phyloP scores from a whole-genome alignment of 805 yeast species.

The Myxozyma melibiosi region DNA sequence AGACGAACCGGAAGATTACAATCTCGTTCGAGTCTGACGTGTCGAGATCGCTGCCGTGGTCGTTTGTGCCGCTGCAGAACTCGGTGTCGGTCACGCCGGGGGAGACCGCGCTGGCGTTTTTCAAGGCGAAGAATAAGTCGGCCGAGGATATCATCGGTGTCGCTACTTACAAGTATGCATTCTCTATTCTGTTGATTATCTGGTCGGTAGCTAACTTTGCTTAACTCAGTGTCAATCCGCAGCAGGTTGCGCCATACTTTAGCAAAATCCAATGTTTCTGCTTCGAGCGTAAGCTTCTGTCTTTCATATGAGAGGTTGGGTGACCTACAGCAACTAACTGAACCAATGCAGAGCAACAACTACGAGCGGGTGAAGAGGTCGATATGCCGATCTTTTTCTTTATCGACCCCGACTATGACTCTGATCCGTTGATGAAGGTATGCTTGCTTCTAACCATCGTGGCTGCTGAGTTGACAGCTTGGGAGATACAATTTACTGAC shows the following conservation, averaged over 20 bases:
- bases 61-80: constrained; percentile 88
- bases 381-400: constrained; percentile 99
- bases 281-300: constrained; percentile 56
- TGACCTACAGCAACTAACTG: not conserved
- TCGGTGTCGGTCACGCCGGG: constrained; percentile 94
- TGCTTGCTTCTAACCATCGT: too few species aligned
- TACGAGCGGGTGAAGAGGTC: constrained; percentile 94
- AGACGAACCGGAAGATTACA: constrained; percentile 75
- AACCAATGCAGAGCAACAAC: constrained; percentile 73
- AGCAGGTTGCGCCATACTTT: constrained; percentile 93
- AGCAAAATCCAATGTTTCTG: constrained; percentile 98
- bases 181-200: not conserved
- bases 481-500: too few species aligned
- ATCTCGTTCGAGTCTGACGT: constrained; percentile 92
- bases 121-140: constrained; percentile 83
- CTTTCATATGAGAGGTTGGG: not conserved
- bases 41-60: constrained; percentile 90
- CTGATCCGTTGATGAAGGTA: constrained; percentile 85
- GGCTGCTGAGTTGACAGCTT: too few species aligned
- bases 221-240: constrained; percentile 79
- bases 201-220: not conserved
- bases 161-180: constrained; percentile 72
- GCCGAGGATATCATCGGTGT: constrained; percentile 93
- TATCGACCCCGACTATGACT: constrained; percentile 92
- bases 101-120: constrained; percentile 95